These are phyloP conservation scores for Rubroboletus pulcherrimus DNA, from an alignment of 768 basidiomycete species.

Conservation along the genomic window DNA sequence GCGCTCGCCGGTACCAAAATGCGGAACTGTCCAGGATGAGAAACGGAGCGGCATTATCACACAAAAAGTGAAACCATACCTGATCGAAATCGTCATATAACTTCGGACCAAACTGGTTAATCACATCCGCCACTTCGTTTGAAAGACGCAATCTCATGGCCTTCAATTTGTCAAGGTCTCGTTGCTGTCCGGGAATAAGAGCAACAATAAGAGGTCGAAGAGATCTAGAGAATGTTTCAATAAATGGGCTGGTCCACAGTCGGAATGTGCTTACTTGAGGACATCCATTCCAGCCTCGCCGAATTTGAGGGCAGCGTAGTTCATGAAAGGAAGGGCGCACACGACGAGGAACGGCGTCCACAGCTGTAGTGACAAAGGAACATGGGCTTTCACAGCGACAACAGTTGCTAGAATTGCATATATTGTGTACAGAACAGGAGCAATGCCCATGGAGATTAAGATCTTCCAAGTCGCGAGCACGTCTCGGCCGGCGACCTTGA, in stretches of 20 bases:
- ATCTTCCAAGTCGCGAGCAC: slow-evolving; percentile 99
- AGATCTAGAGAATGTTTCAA: slow-evolving; percentile 52
- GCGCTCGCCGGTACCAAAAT: slow-evolving; percentile 79
- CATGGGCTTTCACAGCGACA: slow-evolving; percentile 63
- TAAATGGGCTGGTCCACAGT: neutral
- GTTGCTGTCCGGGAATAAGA: slow-evolving; percentile 83
- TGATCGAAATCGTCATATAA: slow-evolving; percentile 85
- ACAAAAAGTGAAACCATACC: slow-evolving; percentile 38
- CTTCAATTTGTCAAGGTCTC: slow-evolving; percentile 72
- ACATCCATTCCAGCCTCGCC: slow-evolving; percentile 98
- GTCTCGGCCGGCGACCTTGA: slow-evolving; percentile 94
- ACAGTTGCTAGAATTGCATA: slow-evolving; percentile 80
- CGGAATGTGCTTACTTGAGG: slow-evolving; percentile 67
- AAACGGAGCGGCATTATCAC: neutral
- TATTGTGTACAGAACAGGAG: slow-evolving; percentile 79
- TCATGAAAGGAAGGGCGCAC: slow-evolving; percentile 77
- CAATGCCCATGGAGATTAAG: slow-evolving; percentile 85
- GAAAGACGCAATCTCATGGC: slow-evolving; percentile 69
- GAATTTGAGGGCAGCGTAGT: slow-evolving; percentile 91
- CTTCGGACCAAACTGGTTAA: slow-evolving; percentile 86
- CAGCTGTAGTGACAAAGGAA: slow-evolving; percentile 59
- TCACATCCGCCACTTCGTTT: slow-evolving; percentile 78
- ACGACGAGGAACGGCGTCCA: slow-evolving; percentile 78
- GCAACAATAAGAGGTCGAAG: slow-evolving; percentile 86
- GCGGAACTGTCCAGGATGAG: slow-evolving; percentile 49